Percentiles rank a stretch among this genome's conserved stretches.
phyloP scores from a whole-genome alignment of 1,139 yeast species.

The Tardiomyces depauwii region DNA sequence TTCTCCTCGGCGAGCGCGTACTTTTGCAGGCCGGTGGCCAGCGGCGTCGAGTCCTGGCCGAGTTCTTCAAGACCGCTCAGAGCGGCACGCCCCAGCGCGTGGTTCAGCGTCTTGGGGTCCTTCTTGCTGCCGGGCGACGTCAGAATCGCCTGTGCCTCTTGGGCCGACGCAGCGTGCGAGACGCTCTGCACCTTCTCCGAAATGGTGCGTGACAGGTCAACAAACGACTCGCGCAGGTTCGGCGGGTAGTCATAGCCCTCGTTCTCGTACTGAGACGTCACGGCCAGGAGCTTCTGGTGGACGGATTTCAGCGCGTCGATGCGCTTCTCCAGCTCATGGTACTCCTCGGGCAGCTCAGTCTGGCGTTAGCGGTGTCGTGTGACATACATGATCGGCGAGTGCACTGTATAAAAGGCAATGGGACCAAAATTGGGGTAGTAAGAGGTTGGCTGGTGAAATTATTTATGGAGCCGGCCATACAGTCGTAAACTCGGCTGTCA shows the following conservation, averaged over 20 bases:
- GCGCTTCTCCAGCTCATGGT: conserved; percentile 59
- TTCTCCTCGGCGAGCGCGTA: conserved; percentile 49
- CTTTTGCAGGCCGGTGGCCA: conserved; percentile 39
- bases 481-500: too few species aligned
- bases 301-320: conserved; percentile 66
- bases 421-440: too few species aligned
- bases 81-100: conserved; percentile 74
- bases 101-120: conserved; percentile 78
- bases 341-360: conserved; percentile 78
- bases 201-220: conserved; percentile 61
- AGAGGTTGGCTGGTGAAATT: too few species aligned
- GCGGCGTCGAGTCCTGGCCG: conserved; percentile 29
- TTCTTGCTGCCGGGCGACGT: conserved; percentile 44
- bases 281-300: conserved; percentile 61
- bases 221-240: conserved; percentile 57
- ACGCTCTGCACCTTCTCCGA: conserved; percentile 56
- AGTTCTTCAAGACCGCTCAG: conserved; percentile 38
- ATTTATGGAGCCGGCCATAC: too few species aligned
- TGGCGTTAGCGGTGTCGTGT: too few species aligned
- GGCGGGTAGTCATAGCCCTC: conserved; percentile 87
- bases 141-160: conserved; percentile 74
- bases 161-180: conserved; percentile 65
- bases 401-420: too few species aligned
- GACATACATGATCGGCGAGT: too few species aligned
- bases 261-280: conserved; percentile 61